A percentile compares a stretch with the other conserved stretches of the same genome.
Conservation (phyloP, 495 filamentous ascomycete species). For the Evernia prunastri region DNA sequence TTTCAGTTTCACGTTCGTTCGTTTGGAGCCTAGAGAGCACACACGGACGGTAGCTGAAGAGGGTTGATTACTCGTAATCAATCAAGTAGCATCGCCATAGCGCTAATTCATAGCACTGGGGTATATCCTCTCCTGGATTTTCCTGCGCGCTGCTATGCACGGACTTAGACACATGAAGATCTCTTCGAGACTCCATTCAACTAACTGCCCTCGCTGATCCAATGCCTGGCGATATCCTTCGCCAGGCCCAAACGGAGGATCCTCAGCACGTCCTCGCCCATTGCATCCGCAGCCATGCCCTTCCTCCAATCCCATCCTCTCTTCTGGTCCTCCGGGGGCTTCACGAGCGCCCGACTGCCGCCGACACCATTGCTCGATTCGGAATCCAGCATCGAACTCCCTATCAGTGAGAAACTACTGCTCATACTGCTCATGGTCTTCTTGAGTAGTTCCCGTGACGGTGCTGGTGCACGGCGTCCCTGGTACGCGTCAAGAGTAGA, state of each 20-base stretch:
- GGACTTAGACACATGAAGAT: not conserved
- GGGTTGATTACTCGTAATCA: not conserved
- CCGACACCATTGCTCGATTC: constrained; percentile 48
- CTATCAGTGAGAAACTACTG: constrained; percentile 62
- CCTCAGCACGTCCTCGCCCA: constrained; percentile 59
- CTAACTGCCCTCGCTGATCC: constrained; percentile 36
- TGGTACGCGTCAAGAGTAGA: constrained; percentile 43
- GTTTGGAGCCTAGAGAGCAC: not conserved
- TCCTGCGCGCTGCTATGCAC: not conserved
- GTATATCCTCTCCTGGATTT: not conserved
- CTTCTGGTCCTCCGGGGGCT: constrained; percentile 29
- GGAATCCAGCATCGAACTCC: constrained; percentile 65
- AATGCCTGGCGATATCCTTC: constrained; percentile 58
- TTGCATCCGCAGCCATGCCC: constrained; percentile 49
- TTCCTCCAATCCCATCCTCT: constrained; percentile 85
- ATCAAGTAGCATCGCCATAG: not conserved
- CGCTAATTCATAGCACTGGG: not conserved
- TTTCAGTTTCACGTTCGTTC: not conserved
- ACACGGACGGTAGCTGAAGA: not conserved
- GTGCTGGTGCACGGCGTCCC: constrained; percentile 44
- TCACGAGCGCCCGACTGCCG: constrained; percentile 34
- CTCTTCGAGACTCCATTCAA: constrained; percentile 9
- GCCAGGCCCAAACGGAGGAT: constrained; percentile 69
- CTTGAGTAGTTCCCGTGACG: constrained; percentile 58
- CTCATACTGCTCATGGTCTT: constrained; percentile 57